Base-by-base conservation (phyloP, 257 asterid genomes). In the Ajuga chamaepitys region DNA sequence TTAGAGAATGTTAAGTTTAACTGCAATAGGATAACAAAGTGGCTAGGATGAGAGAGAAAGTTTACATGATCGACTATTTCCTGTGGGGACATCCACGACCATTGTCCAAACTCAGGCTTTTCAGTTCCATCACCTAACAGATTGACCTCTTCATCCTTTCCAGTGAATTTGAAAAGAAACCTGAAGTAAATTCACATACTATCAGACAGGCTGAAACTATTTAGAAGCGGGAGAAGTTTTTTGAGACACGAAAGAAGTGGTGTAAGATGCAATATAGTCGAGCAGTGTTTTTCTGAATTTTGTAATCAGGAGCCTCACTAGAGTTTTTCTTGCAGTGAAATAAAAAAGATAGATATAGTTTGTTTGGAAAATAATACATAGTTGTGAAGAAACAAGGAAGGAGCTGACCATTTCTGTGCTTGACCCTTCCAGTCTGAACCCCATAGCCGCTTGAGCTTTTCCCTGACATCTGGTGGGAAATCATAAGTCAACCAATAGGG, bases 391-490 rank as follows among this genome's bases (percentile, higher is more conserved):
- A 70, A 60, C 9, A 34, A 58, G 67, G 62, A 70, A 54, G 70
- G 21, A 64, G 38, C 86, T 68, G 58, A 88, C 97, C 99, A 90
- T 75, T 94, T 94, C 64, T 90, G 99, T 55, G 96, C 97, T 86
- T 94, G 99, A 76, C 99, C 99, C 77, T 85, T 86, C 99, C 99
- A 94, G 77, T 94, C 95, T 35, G 95, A 81, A 53, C 95, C 97
- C 97, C 97, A 94, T 75, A 80, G 96, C 69, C 37, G 69, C n/a
- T 74, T 88, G 44, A 94, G 81, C 73, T 86, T 90, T 72, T 72
- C 90, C 75, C 97, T 82, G 34, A 86, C 96, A 0, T 81, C 88
- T 13, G 91, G 93, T 21, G 97, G 99, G 80, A 94, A 94, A 83
- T 94, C 96, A 72, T 94, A 94, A 0, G 96, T 86, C 76, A 94